Percentiles rank a stretch among this genome's conserved stretches.
Conservation (phyloP, 768 basidiomycete genomes). For the Leccinum olivaceopallidum region DNA sequence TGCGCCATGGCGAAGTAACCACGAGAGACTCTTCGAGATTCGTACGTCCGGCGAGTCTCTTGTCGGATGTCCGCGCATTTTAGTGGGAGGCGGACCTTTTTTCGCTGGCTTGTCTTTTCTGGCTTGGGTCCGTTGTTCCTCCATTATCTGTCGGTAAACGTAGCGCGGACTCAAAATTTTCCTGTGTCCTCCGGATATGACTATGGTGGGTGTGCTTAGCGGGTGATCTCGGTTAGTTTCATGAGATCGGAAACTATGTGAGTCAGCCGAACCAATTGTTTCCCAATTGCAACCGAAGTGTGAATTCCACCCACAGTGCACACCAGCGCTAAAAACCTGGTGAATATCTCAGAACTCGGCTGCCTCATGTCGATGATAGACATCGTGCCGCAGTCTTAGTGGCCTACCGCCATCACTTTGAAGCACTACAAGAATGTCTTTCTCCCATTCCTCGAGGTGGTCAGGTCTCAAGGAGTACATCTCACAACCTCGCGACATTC, state of each 20-base stretch:
- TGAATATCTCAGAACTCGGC: background rate
- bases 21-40: constrained; percentile 85
- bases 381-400: constrained; percentile 10
- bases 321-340: background rate
- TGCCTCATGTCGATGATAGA: constrained; percentile 10
- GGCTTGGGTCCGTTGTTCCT: constrained; percentile 1
- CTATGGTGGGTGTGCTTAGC: no score
- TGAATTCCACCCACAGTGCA: background rate
- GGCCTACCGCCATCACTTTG: background rate
- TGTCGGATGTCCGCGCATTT: constrained; percentile 54
- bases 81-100: constrained; percentile 32
- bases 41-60: constrained; percentile 68
- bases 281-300: constrained; percentile 4
- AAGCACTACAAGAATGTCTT: constrained; percentile 25
- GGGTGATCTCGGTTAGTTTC: background rate
- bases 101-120: constrained; percentile 9
- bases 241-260: no score
- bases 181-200: background rate
- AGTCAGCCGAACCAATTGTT: background rate
- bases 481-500: constrained; percentile 41
- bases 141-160: constrained; percentile 10
- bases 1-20: constrained; percentile 90
- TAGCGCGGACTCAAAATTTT: constrained; percentile 5
- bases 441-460: constrained; percentile 34
- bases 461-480: constrained; percentile 51